Percentiles rank a stretch among this genome's conserved stretches.
Conservation (phyloP, 2,329 filamentous ascomycete species). For the Beauveria pseudobassiana region DNA sequence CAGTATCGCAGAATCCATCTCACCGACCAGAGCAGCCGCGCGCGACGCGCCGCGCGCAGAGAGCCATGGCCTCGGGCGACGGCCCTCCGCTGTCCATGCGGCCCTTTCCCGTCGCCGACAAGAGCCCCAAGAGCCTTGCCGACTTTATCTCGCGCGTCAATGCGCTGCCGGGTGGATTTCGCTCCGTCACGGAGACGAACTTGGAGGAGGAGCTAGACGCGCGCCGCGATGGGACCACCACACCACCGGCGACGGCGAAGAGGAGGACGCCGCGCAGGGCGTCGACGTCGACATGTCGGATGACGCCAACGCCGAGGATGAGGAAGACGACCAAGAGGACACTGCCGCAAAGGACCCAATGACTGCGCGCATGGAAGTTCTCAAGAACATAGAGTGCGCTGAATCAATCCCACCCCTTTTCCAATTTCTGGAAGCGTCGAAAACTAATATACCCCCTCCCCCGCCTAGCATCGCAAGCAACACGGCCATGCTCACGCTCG, state of each 20-base stretch:
- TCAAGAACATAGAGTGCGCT: conserved; percentile 48
- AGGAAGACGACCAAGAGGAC: conserved; percentile 36
- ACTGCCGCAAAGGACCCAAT: conserved; percentile 38
- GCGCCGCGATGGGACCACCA: conserved; percentile 21
- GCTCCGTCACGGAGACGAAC: conserved; percentile 66
- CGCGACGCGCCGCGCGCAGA: too few species aligned
- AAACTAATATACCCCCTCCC: background rate
- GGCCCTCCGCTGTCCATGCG: conserved; percentile 30
- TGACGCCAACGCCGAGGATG: conserved; percentile 37
- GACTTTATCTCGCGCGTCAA: conserved; percentile 76
- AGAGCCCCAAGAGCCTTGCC: conserved; percentile 54
- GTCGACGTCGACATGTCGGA: conserved; percentile 36
- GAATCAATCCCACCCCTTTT: background rate
- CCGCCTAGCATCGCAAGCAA: conserved; percentile 33
- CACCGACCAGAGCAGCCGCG: too few species aligned
- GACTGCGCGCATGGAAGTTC: conserved; percentile 48
- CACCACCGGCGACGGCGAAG: conserved; percentile 28
- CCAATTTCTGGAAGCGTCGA: too few species aligned
- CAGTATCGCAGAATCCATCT: too few species aligned
- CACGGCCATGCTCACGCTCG: conserved; percentile 62
- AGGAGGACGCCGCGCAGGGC: conserved; percentile 37
- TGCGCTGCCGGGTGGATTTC: conserved; percentile 70
- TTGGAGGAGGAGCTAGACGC: conserved; percentile 60
- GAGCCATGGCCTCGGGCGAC: conserved; percentile 24
- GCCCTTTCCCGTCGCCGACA: conserved; percentile 44